Base-by-base conservation (phyloP, 2,329 filamentous ascomycete genomes). In the Chaetomium globosum region DNA sequence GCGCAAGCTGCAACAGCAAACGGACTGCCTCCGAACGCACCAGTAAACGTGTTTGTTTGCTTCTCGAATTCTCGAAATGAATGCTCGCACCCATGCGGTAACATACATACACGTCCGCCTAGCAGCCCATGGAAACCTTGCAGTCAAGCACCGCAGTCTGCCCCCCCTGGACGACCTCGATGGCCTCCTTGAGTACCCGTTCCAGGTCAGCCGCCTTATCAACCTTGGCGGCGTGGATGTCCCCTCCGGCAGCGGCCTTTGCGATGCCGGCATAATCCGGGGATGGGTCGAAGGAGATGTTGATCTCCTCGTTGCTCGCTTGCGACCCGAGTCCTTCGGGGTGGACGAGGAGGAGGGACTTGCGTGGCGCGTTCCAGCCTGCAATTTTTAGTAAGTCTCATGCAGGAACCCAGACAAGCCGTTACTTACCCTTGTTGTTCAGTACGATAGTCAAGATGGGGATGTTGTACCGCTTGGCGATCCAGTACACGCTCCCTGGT, bases 181-280 rank as follows among this genome's bases (percentile, higher is more conserved):
- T 82, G 0, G 83, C 84, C 69, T 82, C 75, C 71, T 77, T 76
- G 59, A 86, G 72, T 43, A 82, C 79, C 2, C 68, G 72, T 54
- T 83, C 80, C 8, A 87, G 75, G 19, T 82, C 79, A 2, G 75
- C 75, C 1, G 78, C 76, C 61, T 80, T 77, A 53, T 81, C 80
- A 0, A 85, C 82, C 61, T 75, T 76, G 0, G 80, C 82, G 0
- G 84, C 78, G 64, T 81, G 81, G 8, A 86, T 74, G 23, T 85
- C 79, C 7, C 85, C 85, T 1, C 81, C 83, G 0, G 83, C 82
- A 0, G 85, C 84, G 0, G 85, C 85, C 76, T 85, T 85, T 23
- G 85, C 86, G 58, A 88, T 86, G 46, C 84, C 85, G 0, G 83
- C 74, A 70, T 85, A 88, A 73, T 88, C 83, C 0, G 85, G 86